A percentile compares a stretch with the other conserved stretches of the same genome.
phyloP scores from a whole-genome alignment of 1,139 yeast species.

The Sugiyamaella novakii region DNA sequence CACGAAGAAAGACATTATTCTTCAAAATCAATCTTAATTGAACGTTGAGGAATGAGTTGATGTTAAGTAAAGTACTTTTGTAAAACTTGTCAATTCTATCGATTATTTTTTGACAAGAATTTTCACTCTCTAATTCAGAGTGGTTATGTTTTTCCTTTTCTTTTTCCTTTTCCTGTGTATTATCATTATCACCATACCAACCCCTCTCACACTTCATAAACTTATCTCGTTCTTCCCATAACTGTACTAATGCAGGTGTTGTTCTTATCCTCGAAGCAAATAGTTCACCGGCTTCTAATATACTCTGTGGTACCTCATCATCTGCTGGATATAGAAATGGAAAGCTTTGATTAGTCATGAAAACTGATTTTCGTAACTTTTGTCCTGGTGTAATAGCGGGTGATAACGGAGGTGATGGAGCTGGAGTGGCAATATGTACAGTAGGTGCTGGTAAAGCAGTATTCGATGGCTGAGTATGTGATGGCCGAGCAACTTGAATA shows the following conservation, averaged over 20 bases:
- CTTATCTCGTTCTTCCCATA: slow-evolving; percentile 68
- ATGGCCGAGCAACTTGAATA: slow-evolving; percentile 62
- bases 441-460: slow-evolving; percentile 62
- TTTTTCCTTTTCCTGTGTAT: slow-evolving; percentile 18
- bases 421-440: slow-evolving; percentile 83
- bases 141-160: background rate
- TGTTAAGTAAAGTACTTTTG: slow-evolving; percentile 51
- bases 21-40: slow-evolving; percentile 63
- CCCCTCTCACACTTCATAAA: slow-evolving; percentile 83
- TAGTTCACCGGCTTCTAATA: slow-evolving; percentile 73
- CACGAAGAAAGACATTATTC: slow-evolving; percentile 35
- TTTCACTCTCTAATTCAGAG: background rate
- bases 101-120: slow-evolving; percentile 41
- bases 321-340: slow-evolving; percentile 75
- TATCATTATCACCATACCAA: slow-evolving; percentile 39
- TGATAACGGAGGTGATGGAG: slow-evolving; percentile 77
- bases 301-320: slow-evolving; percentile 66
- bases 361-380: slow-evolving; percentile 64
- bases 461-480: slow-evolving; percentile 55
- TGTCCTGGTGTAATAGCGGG: slow-evolving; percentile 57
- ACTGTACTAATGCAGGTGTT: slow-evolving; percentile 64
- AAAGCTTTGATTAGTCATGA: slow-evolving; percentile 75
- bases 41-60: slow-evolving; percentile 66
- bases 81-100: slow-evolving; percentile 66
- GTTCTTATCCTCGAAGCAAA: slow-evolving; percentile 64